Evolutionary conservation across 768 basidiomycete species (phyloP), one percentile per base, ranked within the genome.

Genomic region (Boletus fagicola): DNA sequence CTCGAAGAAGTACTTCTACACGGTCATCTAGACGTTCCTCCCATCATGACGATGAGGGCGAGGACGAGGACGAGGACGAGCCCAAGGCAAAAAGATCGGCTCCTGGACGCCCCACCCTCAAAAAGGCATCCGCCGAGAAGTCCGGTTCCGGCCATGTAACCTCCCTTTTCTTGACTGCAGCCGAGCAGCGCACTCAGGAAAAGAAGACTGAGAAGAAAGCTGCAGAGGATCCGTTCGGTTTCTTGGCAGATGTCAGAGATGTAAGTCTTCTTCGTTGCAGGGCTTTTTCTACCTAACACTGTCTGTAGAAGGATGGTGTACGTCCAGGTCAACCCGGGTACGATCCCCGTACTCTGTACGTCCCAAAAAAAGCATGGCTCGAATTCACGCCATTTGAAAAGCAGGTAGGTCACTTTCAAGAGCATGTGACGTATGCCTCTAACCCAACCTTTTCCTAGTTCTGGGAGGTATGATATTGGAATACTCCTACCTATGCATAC

Each of bases 331-430:
- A 96, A 59, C 84, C 88, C 0, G 84, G 87, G 15, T 98, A 98
- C 65, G 96, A 99, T 65, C 92, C 92, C 7, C 78, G 95, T 49
- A 97, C 97, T 0, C 72, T 98, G 33, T 83, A 80, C 67, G 82
- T 99, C 51, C 95, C 95, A 0, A 72, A 80, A 30, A 80, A 76
- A 43, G 84, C 86, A 0, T 96, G 94, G 93, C 76, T 77, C 28
- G 76, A 77, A 0, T 96, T 99, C 65, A 96, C 94, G 2, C 94
- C 95, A 0, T 99, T 99, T 68, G 97, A 99, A 75, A 94, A 86
- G 64, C 94, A 92, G 80, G 87, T 83, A 33, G 68, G 71, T 40
- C 47, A 12, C 18, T 52, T 55, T 24, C 36, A 22, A 33, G n/a
- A 12, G 36, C 24, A 20, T 12, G 13, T 40, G 6, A 45, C 0